Conservation (phyloP, 208 protist species). For the Leptomonas seymouri region DNA sequence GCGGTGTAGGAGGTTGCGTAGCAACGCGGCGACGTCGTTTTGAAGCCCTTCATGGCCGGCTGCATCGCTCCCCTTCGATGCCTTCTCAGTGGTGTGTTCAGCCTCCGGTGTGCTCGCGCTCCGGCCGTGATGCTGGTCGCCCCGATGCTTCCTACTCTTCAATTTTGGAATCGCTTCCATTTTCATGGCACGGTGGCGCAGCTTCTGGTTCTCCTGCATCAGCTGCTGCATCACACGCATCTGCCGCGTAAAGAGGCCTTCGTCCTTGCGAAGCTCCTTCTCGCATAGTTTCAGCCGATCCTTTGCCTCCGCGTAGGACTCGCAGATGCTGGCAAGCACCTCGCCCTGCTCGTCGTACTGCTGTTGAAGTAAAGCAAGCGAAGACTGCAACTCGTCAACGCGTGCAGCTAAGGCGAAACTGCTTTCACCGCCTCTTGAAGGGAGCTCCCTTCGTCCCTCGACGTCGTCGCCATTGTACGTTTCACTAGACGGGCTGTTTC, state of each 20-base stretch:
- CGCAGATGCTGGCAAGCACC: constrained; percentile 16
- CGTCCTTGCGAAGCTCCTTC: constrained; percentile 73
- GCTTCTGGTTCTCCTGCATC: constrained; percentile 48
- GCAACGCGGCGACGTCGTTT: background rate
- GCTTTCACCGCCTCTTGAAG: too few relatives aligned
- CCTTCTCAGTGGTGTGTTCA: background rate
- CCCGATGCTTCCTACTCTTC: background rate
- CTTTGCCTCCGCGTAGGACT: constrained; percentile 26
- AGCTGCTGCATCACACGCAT: constrained; percentile 59
- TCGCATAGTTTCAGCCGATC: constrained; percentile 61
- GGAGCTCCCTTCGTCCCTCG: background rate
- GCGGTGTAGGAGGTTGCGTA: background rate
- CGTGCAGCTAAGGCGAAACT: too few relatives aligned
- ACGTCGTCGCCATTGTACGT: background rate
- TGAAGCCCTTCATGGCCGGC: background rate
- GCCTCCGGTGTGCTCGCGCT: background rate
- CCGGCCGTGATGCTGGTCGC: background rate
- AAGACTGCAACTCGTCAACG: constrained; percentile 9
- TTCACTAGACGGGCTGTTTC: background rate
- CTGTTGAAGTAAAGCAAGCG: constrained; percentile 27
- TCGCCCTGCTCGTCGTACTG: constrained; percentile 32
- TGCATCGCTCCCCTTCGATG: background rate
- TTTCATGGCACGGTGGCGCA: constrained; percentile 28
- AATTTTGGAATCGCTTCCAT: background rate
- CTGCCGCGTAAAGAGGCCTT: constrained; percentile 73